Base-by-base conservation (phyloP, 768 basidiomycete genomes). In the Panaeolus papilionaceus region DNA sequence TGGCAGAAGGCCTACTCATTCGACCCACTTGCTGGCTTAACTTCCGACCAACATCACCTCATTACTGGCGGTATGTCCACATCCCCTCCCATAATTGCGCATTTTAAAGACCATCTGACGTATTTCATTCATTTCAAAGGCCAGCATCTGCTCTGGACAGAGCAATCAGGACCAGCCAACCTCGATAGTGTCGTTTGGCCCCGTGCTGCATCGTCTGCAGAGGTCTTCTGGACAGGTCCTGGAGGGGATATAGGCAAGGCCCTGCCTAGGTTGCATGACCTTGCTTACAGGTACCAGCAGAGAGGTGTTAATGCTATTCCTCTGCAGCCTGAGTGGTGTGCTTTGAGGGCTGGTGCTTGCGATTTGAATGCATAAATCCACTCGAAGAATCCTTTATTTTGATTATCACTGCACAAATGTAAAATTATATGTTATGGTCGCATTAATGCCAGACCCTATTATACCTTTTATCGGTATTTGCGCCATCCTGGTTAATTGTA, bases 1-100 rank as follows among this genome's bases (percentile, higher is more conserved):
- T 94, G 92, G 92, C 88, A 91, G 74, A 84, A 86, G 81, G 75
- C 89, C 0, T 92, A 91, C 77, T 86, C 89, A 8, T 94, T 94
- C 81, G 82, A 94, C 76, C 92, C 93, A 0, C 78, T 81, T n/a
- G 86, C 83, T 8, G 86, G 86, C 72, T 71, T 94, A 63, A 86
- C 85, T 0, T 72, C 72, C 0, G 81, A 80, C 0, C 80, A 93
- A 70, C 75, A 78, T 4, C 73, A 81, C 9, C 83, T 92, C 40
- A 85, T 95, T 23, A 78, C 92, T 1, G 93, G 93, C 40, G 93
- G 91, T 84, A 71, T 66, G 83, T 76, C 9, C 39, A 14, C 26
- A 4, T 62, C 51, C n/a, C 54, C 18, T 61, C 63, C n/a, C 3
- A 14, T 49, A 8, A 20, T 64, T 16, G 16, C n/a, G 49, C 16